Conservation (phyloP, 2,329 filamentous ascomycete genomes). For the Juglanconis oblonga region DNA sequence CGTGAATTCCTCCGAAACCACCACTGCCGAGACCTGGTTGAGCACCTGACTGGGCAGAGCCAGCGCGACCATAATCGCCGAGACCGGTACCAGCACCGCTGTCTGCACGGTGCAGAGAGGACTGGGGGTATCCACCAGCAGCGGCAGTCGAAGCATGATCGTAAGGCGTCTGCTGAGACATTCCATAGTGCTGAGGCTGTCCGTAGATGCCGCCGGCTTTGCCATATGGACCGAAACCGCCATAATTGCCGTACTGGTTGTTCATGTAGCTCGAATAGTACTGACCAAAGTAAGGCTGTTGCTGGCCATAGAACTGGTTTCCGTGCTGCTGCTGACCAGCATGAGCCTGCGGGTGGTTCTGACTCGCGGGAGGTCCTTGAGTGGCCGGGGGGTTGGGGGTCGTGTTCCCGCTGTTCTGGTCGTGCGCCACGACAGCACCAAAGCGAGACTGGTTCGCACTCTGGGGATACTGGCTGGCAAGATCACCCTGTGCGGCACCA, state of each 20-base stretch:
- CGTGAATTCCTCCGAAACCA: conserved; percentile 53
- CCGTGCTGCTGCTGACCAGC: conserved; percentile 33
- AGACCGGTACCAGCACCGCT: conserved; percentile 49
- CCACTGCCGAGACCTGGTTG: conserved; percentile 49
- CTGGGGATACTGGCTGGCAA: conserved; percentile 69
- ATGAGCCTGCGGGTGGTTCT: conserved; percentile 35
- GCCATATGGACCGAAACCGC: conserved; percentile 51
- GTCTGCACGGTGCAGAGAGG: conserved; percentile 50
- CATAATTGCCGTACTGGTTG: conserved; percentile 50
- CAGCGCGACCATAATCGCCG: conserved; percentile 52
- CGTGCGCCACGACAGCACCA: conserved; percentile 59
- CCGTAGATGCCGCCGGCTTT: conserved; percentile 54
- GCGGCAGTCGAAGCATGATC: conserved; percentile 54
- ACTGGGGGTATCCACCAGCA: conserved; percentile 47
- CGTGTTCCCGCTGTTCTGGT: conserved; percentile 82
- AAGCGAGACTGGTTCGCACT: conserved; percentile 65
- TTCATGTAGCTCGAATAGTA: conserved; percentile 61
- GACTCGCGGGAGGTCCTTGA: conserved; percentile 40
- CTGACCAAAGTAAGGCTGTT: conserved; percentile 60
- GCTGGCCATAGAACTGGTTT: conserved; percentile 48
- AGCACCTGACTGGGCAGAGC: conserved; percentile 45
- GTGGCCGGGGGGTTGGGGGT: conserved; percentile 75
- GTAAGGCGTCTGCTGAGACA: conserved; percentile 55
- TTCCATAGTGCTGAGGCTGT: conserved; percentile 52
- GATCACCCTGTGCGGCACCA: conserved; percentile 60